These are phyloP conservation scores for Aspergillus neotritici DNA, from an alignment of 2,329 filamentous ascomycete genomes.

Conservation along the genomic window DNA sequence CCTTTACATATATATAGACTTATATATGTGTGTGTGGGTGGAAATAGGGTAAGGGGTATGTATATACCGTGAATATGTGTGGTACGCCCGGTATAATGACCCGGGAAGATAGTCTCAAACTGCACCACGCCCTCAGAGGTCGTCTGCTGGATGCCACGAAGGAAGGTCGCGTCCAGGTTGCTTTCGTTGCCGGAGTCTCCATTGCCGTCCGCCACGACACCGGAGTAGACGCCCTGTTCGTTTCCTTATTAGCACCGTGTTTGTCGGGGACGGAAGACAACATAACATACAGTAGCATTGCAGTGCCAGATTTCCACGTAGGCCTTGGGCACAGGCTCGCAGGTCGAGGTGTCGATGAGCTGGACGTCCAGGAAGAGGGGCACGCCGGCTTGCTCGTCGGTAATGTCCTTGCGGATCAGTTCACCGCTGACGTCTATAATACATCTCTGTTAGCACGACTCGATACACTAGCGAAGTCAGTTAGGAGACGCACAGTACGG, in stretches of 20 bases:
- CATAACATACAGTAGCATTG: conserved; percentile 31
- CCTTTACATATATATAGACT: too few species aligned
- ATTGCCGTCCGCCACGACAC: conserved; percentile 33
- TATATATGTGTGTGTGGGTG: background rate
- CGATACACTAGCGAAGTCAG: too few species aligned
- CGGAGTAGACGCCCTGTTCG: conserved; percentile 35
- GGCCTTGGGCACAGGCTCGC: conserved; percentile 35
- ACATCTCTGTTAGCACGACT: conserved; percentile 1
- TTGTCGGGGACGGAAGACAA: conserved; percentile 21
- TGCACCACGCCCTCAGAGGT: conserved; percentile 39
- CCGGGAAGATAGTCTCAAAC: conserved; percentile 43
- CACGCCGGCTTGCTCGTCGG: conserved; percentile 29
- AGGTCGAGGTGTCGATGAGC: conserved; percentile 36
- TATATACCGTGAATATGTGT: conserved; percentile 32
- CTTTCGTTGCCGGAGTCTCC: conserved; percentile 30
- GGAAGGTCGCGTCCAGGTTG: conserved; percentile 40
- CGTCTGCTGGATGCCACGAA: conserved; percentile 43
- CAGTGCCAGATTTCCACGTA: conserved; percentile 39
- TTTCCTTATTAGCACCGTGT: conserved; percentile 1
- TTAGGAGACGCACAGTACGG: conserved; percentile 42
- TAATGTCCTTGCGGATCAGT: conserved; percentile 32
- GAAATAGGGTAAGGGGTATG: conserved; percentile 1
- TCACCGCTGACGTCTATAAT: conserved; percentile 31
- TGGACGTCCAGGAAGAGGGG: conserved; percentile 40
- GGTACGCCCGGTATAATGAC: conserved; percentile 40